Base-by-base conservation (phyloP, 2,329 filamentous ascomycete species). In the Elsinoe arachidis region DNA sequence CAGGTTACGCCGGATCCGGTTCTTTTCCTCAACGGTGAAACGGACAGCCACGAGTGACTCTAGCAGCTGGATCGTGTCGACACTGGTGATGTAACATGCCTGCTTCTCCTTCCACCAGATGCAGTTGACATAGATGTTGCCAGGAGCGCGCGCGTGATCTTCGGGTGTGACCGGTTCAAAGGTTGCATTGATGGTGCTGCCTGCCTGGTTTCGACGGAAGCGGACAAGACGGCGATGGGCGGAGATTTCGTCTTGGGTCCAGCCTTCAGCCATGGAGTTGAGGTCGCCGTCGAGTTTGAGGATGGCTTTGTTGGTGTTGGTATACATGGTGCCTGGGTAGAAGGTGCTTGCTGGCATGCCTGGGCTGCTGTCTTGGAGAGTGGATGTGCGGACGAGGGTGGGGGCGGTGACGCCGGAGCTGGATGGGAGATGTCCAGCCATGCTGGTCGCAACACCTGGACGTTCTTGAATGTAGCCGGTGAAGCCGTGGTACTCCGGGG, bases 11-110 rank as follows among this genome's bases (percentile, higher is more conserved):
- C 93, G 86, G 65, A 99, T 97, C 55, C 93, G 85, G 72, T 99
- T 99, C 82, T 97, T 99, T 77, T 97, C 93, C 70, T 97, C 92
- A 3, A 97, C 91, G 0, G 87, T 92, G 74, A 97, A 99, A 26
- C 89, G 82, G 46, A 85, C 84, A 0, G 84, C 88, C 6, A 97
- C 88, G 5, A 99, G 79, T 63, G 92, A 87, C 74, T 97, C 93
- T 2, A 99, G 79, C n/a, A 99, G 79, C 65, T 87, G 88, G 65
- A 99, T 97, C 1, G 92, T 96, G 72, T 99, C 93, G 15, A 99
- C 93, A 55, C 91, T 96, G 2, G 93, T 97, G 56, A 97, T 90
- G 70, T 85, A 97, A 72, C 87, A 96, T 66, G 95, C 88, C 49
- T 84, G 78, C 73, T 90, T 95, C 72, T 95, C 90, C 59, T 86